Evolutionary conservation across 1,284 basidiomycete species (phyloP).

Genomic region (Melanopsichium pennsylvanicum): DNA sequence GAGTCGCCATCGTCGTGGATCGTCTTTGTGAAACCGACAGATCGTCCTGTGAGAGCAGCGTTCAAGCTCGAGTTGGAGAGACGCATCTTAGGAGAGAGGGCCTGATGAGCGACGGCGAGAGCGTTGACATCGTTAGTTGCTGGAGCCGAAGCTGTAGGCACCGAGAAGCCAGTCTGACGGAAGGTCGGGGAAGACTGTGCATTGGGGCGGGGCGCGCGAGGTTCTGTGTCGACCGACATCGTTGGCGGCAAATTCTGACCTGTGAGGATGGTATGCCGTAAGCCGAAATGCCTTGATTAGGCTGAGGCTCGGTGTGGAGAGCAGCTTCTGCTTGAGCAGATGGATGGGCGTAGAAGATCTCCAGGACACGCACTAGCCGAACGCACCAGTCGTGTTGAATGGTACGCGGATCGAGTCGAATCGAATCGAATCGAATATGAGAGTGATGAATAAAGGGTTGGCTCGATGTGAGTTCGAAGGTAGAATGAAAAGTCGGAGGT

Average conservation of each 20-base stretch:
- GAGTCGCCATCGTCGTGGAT: conserved; percentile 41
- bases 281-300: neutral
- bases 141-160: conserved; percentile 37
- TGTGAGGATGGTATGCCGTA: neutral
- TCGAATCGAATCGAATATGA: neutral
- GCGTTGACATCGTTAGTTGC: conserved; percentile 42
- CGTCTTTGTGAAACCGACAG: neutral
- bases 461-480: neutral
- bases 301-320: neutral
- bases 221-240: conserved; percentile 48
- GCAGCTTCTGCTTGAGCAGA: no score
- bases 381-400: no score
- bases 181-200: conserved; percentile 47
- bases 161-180: conserved; percentile 48
- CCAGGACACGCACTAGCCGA: no score
- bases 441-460: neutral
- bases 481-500: neutral
- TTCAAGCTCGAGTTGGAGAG: conserved; percentile 45
- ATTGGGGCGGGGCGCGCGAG: conserved; percentile 30
- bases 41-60: conserved; percentile 21
- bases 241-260: neutral
- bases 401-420: neutral
- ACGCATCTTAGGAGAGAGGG: conserved; percentile 26
- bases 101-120: conserved; percentile 18
- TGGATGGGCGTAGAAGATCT: no score